Evolutionary conservation across 495 filamentous ascomycete genomes (phyloP), one percentile per base, ranked within the genome.

Genomic region (Podospora conica): DNA sequence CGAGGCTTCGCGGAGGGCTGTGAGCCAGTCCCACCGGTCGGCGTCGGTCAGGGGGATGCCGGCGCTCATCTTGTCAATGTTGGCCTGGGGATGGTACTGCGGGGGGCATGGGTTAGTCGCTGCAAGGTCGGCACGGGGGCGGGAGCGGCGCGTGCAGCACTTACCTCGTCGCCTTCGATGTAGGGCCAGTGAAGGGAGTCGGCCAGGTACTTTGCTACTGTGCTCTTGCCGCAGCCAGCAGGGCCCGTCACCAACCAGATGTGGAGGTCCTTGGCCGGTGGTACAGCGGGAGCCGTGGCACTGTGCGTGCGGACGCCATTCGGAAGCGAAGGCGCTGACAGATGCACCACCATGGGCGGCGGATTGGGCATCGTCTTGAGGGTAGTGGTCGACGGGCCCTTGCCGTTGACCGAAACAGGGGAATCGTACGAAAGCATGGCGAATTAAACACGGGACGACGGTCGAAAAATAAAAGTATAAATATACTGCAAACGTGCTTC

Each of bases 21-120:
- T 94, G 57, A 99, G 87, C 96, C 96, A 99, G 80, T 96, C 94
- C 96, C 96, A 98, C 65, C 96, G 91, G 78, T 99, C 96, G 68
- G 86, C 87, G 75, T 99, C 96, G 59, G 93, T 98, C 59, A 99
- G 83, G 7, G 96, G 92, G 53, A 87, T 90, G 67, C 91, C 91
- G 70, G 85, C 81, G 74, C 85, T 81, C 96, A 99, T 99, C 78
- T 99, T 99, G 33, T 93, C 87, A 73, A 96, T 89, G 81, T 97
- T 98, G 62, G 88, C 77, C 61, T 82, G 70, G 2, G 93, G 84
- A 75, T 99, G 96, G 77, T 86, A 98, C 96, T 99, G 71, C 40
- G 18, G 40, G 40, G 33, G 40, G 18, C n/a, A 8, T n/a, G 6
- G 18, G 18, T 48, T n/a, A 48, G 40, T 48, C 15, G 40, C 40